Conservation (phyloP, 1,284 basidiomycete genomes). For the Trichosporon faecale region DNA sequence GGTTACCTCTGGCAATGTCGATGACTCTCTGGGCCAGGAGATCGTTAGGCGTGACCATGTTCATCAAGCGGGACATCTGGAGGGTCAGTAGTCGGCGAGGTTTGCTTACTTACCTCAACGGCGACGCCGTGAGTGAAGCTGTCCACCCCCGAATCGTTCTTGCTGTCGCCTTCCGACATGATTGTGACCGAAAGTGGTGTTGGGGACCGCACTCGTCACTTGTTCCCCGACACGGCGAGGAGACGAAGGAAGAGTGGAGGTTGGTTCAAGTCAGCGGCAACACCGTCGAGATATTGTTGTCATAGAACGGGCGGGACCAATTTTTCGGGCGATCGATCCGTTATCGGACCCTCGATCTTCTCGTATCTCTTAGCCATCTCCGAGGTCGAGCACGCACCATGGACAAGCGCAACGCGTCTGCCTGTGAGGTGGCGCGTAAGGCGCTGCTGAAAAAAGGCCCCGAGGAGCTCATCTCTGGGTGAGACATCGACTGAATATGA, state of each 20-base stretch:
- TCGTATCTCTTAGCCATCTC: neutral
- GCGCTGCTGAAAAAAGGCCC: constrained; percentile 24
- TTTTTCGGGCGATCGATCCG: constrained; percentile 6
- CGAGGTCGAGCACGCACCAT: constrained; percentile 12
- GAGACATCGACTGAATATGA: neutral
- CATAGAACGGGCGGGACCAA: constrained; percentile 9
- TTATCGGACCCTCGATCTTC: constrained; percentile 3
- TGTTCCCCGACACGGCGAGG: neutral
- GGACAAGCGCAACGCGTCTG: constrained; percentile 14
- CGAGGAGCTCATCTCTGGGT: constrained; percentile 29
- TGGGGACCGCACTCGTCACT: neutral
- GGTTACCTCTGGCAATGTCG: constrained; percentile 70
- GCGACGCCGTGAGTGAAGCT: constrained; percentile 72
- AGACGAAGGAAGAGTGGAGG: constrained; percentile 2
- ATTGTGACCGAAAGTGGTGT: neutral
- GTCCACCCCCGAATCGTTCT: constrained; percentile 35
- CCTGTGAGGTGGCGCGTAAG: constrained; percentile 29
- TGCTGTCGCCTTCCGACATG: neutral
- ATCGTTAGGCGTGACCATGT: constrained; percentile 76
- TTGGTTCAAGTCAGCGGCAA: neutral
- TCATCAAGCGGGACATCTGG: constrained; percentile 73
- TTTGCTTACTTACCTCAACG: constrained; percentile 53
- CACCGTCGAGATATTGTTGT: constrained; percentile 12
- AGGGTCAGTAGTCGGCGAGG: neutral
- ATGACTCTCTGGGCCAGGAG: constrained; percentile 72